Evolutionary conservation across 75 land plant genomes (phyloP).

Genomic region (Cunninghamia lanceolata): DNA sequence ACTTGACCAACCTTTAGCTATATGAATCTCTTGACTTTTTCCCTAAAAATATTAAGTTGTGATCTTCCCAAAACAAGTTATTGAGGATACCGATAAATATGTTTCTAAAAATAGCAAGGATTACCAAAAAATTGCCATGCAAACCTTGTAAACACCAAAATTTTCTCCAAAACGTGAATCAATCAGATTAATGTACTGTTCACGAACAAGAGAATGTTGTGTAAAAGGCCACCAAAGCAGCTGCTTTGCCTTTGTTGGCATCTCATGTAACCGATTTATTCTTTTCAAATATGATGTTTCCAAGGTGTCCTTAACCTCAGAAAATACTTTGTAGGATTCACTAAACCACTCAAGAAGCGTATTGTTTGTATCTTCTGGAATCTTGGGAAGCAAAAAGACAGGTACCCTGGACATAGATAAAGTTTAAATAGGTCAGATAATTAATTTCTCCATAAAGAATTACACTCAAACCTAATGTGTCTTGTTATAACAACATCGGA

Average conservation of each 20-base stretch:
- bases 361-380: slow-evolving; percentile 65
- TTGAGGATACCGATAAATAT: no score
- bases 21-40: neutral
- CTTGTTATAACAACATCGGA: neutral
- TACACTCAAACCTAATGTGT: neutral
- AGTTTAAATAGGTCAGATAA: slow-evolving; percentile 1
- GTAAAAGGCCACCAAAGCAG: slow-evolving; percentile 98
- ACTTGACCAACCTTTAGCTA: neutral
- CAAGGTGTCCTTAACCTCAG: slow-evolving; percentile 53
- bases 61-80: neutral
- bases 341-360: slow-evolving; percentile 74
- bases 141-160: slow-evolving; percentile 79
- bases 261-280: slow-evolving; percentile 51
- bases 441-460: neutral
- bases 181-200: slow-evolving; percentile 68
- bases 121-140: neutral
- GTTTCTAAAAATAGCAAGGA: neutral
- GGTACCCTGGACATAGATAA: slow-evolving; percentile 48
- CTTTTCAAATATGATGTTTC: slow-evolving; percentile 42
- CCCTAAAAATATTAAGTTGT: neutral
- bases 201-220: slow-evolving; percentile 79
- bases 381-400: slow-evolving; percentile 69
- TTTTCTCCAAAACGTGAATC: slow-evolving; percentile 93
- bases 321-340: slow-evolving; percentile 47
- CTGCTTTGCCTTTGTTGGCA: slow-evolving; percentile 66